A percentile compares a stretch with the other conserved stretches of the same genome.
Evolutionary conservation across 805 yeast species (phyloP).

Genomic region (Blastobotrys americana): DNA sequence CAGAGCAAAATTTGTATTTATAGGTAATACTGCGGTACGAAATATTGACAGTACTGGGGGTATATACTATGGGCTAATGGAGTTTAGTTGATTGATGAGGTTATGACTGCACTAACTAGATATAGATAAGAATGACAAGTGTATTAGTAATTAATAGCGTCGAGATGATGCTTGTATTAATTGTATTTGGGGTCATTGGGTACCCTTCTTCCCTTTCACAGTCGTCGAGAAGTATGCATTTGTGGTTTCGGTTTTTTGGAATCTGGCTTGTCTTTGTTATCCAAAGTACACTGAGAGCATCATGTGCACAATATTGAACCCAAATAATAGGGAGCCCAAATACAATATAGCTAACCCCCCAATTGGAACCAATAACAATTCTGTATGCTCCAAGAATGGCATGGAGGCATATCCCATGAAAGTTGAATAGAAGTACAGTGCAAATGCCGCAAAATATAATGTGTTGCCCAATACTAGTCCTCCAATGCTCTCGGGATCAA

Average conservation of each 20-base stretch:
- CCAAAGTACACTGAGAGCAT: conserved; percentile 45
- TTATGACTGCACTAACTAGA: too few relatives aligned
- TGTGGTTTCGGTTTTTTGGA: too few relatives aligned
- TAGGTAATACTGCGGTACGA: background rate
- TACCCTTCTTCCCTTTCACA: too few relatives aligned
- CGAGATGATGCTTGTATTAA: too few relatives aligned
- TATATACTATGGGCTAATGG: background rate
- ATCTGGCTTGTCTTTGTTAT: too few relatives aligned
- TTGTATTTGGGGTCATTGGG: too few relatives aligned
- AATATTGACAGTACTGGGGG: background rate
- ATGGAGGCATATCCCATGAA: conserved; percentile 83
- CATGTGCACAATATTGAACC: conserved; percentile 64
- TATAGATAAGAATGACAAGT: too few relatives aligned
- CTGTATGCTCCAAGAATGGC: conserved; percentile 59
- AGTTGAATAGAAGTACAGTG: conserved; percentile 71
- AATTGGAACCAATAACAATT: conserved; percentile 55
- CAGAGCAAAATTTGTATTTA: background rate
- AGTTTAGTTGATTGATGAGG: too few relatives aligned
- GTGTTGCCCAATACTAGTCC: conserved; percentile 72
- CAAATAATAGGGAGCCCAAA: conserved; percentile 48
- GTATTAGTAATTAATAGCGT: too few relatives aligned
- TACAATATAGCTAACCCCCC: conserved; percentile 52
- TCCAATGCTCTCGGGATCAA: conserved; percentile 63
- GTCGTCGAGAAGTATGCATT: too few relatives aligned
- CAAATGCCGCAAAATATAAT: conserved; percentile 63